These are phyloP conservation scores for Chaetomium cochliodes DNA, from an alignment of 495 filamentous ascomycete genomes.

Conservation along the genomic window DNA sequence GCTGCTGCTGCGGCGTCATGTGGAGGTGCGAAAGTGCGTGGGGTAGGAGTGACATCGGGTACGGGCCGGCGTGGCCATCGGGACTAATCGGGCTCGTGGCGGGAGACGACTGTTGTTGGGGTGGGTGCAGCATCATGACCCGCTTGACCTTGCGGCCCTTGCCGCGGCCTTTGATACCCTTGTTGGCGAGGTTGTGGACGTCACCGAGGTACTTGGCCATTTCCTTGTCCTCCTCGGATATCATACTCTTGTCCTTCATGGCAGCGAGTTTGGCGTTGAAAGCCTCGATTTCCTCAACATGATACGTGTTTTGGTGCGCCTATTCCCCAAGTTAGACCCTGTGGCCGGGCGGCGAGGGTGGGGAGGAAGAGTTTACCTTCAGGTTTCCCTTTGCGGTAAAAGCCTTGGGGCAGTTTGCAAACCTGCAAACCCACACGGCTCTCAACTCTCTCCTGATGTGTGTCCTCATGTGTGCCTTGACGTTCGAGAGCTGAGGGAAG, in stretches of 20 bases:
- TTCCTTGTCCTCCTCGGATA: conserved; percentile 68
- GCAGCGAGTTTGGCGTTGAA: conserved; percentile 72
- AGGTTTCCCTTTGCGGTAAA: conserved; percentile 89
- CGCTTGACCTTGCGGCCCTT: conserved; percentile 64
- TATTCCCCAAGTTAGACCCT: conserved; percentile 37
- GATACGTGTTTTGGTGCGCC: conserved; percentile 95
- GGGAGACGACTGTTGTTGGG: conserved; percentile 7
- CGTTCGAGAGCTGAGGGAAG: conserved; percentile 87
- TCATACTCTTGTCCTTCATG: conserved; percentile 58
- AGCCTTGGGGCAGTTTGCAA: conserved; percentile 79
- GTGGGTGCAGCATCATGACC: conserved; percentile 11
- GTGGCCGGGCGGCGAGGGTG: neutral
- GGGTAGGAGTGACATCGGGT: conserved; percentile 21
- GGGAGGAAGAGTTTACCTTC: conserved; percentile 56
- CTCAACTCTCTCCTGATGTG: conserved; percentile 69
- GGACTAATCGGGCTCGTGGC: conserved; percentile 6
- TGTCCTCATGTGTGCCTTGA: conserved; percentile 81
- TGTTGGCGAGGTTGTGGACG: conserved; percentile 95
- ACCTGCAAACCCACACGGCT: conserved; percentile 62
- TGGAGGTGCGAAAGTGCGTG: conserved; percentile 30
- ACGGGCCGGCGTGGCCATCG: conserved; percentile 20
- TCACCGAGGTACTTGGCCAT: conserved; percentile 82
- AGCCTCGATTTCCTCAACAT: conserved; percentile 66
- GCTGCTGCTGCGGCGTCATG: conserved; percentile 14
- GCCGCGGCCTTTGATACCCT: conserved; percentile 93